phyloP scores from a whole-genome alignment of 176 grass and related monocot genomes.

The Pontederia paniculata region DNA sequence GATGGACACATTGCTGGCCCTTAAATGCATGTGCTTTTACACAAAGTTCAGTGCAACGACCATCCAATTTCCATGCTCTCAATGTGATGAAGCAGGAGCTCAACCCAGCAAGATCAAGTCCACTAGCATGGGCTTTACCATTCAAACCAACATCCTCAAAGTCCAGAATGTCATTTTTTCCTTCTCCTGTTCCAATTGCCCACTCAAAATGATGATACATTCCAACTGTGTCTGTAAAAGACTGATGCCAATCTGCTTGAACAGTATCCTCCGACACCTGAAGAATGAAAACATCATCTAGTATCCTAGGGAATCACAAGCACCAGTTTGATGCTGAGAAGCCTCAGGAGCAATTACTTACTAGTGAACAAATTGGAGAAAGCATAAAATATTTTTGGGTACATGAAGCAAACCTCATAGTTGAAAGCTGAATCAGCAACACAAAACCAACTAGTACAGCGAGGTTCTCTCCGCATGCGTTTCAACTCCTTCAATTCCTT shows the following conservation, averaged over 20 bases:
- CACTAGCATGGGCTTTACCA: slow-evolving; percentile 40
- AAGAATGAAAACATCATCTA: slow-evolving; percentile 21
- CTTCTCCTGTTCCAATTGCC: slow-evolving; percentile 82
- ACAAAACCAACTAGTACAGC: slow-evolving; percentile 83
- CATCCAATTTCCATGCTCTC: slow-evolving; percentile 71
- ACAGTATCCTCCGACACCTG: slow-evolving; percentile 79
- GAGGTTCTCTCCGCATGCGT: slow-evolving; percentile 57
- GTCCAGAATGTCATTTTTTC: slow-evolving; percentile 63
- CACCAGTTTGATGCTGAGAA: no score
- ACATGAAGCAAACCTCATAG: slow-evolving; percentile 56
- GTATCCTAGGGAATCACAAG: neutral
- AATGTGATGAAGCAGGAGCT: slow-evolving; percentile 59
- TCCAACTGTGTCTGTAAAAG: slow-evolving; percentile 41
- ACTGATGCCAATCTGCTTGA: slow-evolving; percentile 58
- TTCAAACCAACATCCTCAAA: slow-evolving; percentile 83
- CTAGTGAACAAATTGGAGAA: neutral
- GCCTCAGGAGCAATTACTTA: no score
- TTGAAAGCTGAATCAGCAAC: slow-evolving; percentile 77
- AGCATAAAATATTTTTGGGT: slow-evolving; percentile 1
- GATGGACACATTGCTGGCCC: slow-evolving; percentile 79
- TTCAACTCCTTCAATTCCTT: slow-evolving; percentile 95
- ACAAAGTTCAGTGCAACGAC: slow-evolving; percentile 43
- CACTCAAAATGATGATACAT: slow-evolving; percentile 89
- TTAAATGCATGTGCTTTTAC: slow-evolving; percentile 92
- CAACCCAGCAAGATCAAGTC: slow-evolving; percentile 55